Conservation (phyloP, 2,329 filamentous ascomycete species). For the Epichloe festucae region DNA sequence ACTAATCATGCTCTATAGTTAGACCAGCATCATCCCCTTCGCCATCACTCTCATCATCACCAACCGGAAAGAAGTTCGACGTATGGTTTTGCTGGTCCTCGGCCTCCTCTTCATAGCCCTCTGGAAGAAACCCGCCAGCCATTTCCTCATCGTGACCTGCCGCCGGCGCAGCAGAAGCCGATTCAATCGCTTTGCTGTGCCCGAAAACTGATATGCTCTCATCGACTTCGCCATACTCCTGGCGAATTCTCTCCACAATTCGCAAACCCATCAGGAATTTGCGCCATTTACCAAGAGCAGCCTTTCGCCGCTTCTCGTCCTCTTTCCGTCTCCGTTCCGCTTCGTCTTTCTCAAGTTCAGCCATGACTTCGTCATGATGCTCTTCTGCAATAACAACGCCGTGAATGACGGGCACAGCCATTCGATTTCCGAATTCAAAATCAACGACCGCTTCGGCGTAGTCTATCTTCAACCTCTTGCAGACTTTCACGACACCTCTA, state of each 20-base stretch:
- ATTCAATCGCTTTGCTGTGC: slow-evolving; percentile 24
- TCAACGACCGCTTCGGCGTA: slow-evolving; percentile 90
- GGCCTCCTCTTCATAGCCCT: slow-evolving; percentile 39
- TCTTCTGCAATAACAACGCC: slow-evolving; percentile 82
- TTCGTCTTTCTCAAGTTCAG: slow-evolving; percentile 68
- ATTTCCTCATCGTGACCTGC: slow-evolving; percentile 32
- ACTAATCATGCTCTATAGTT: slow-evolving; percentile 20
- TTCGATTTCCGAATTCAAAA: slow-evolving; percentile 91
- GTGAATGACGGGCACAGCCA: slow-evolving; percentile 83
- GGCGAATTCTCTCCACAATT: slow-evolving; percentile 62
- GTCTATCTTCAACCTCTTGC: slow-evolving; percentile 72
- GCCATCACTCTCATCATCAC: slow-evolving; percentile 29
- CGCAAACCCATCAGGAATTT: slow-evolving; percentile 77
- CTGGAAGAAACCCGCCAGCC: slow-evolving; percentile 49
- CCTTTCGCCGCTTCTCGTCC: slow-evolving; percentile 67
- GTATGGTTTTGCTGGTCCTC: slow-evolving; percentile 21
- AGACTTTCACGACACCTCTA: slow-evolving; percentile 64
- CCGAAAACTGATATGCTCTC: slow-evolving; percentile 41
- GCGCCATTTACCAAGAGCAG: slow-evolving; percentile 65
- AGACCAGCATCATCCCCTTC: slow-evolving; percentile 21
- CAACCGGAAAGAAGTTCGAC: slow-evolving; percentile 36
- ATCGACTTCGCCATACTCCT: slow-evolving; percentile 58
- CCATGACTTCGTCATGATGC: slow-evolving; percentile 59
- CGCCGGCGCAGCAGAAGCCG: slow-evolving; percentile 9
- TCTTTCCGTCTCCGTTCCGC: slow-evolving; percentile 65